Evolutionary conservation across 1,284 basidiomycete genomes (phyloP).

Genomic region (Sphaerobolus stellatus): DNA sequence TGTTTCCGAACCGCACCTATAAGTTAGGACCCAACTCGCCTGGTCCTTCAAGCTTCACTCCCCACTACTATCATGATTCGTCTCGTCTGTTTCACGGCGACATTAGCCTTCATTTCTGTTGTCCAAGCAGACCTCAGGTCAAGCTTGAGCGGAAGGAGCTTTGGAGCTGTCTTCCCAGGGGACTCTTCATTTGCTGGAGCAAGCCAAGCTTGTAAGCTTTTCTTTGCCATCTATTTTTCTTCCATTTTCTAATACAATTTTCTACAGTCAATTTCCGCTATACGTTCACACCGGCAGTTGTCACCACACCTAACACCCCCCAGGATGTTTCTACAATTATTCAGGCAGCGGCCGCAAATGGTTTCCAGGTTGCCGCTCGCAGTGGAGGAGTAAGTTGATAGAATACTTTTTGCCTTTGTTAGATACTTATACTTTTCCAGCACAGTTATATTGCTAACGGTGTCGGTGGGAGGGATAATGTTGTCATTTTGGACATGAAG

Average conservation of each 20-base stretch:
- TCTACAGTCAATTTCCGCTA: not conserved
- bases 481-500: not conserved
- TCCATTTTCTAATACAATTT: not conserved
- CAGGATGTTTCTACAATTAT: not conserved
- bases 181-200: not conserved
- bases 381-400: slow-evolving; percentile 10
- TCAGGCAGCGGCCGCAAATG: not conserved
- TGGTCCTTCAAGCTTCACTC: not conserved
- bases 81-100: not conserved
- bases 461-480: not conserved
- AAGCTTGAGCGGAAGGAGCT: not conserved
- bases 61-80: not conserved
- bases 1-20: too few relatives aligned
- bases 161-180: not conserved
- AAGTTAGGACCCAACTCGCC: too few relatives aligned
- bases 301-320: not conserved
- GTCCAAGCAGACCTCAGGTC: not conserved
- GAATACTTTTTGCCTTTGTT: slow-evolving; percentile 15
- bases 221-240: not conserved
- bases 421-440: not conserved
- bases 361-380: not conserved
- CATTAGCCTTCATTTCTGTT: not conserved
- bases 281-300: not conserved
- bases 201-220: not conserved
- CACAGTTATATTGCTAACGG: not conserved